A percentile compares a stretch with the other conserved stretches of the same genome.
phyloP scores from a whole-genome alignment of 805 yeast species.

The Citeromyces matritensis region DNA sequence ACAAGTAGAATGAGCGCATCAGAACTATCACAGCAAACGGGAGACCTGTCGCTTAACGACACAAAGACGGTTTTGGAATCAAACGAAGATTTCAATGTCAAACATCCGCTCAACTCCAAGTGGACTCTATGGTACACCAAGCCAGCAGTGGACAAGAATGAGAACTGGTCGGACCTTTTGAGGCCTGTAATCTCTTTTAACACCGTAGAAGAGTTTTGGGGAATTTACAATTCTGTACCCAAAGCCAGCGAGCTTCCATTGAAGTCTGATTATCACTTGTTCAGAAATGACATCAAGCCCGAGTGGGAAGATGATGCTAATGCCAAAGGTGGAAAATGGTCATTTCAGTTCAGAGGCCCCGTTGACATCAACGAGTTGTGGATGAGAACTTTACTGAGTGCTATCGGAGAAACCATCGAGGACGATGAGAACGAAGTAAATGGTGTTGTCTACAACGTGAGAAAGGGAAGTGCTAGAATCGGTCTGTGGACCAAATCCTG shows the following conservation, averaged over 20 bases:
- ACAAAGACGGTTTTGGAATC: slow-evolving; percentile 37
- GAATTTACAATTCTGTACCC: slow-evolving; percentile 87
- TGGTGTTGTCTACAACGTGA: slow-evolving; percentile 84
- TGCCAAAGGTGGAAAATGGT: slow-evolving; percentile 90
- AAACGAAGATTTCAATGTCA: slow-evolving; percentile 52
- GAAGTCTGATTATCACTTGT: slow-evolving; percentile 88
- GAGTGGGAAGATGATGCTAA: slow-evolving; percentile 96
- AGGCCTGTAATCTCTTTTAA: slow-evolving; percentile 86
- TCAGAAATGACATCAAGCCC: slow-evolving; percentile 87
- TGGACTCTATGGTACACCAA: slow-evolving; percentile 98
- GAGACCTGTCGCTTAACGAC: too few relatives aligned
- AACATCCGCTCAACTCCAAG: slow-evolving; percentile 79
- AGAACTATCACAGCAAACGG: too few relatives aligned
- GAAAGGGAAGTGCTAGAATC: slow-evolving; percentile 69
- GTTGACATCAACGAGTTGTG: slow-evolving; percentile 75
- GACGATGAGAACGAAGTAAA: slow-evolving; percentile 75
- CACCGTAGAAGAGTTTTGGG: slow-evolving; percentile 99
- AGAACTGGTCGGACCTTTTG: slow-evolving; percentile 84
- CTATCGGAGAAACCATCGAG: slow-evolving; percentile 91
- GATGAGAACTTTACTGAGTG: slow-evolving; percentile 78
- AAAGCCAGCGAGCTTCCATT: slow-evolving; percentile 81
- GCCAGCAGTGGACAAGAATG: slow-evolving; percentile 66
- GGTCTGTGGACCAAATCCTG: slow-evolving; percentile 90
- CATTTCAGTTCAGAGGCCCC: slow-evolving; percentile 54
- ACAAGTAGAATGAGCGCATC: too few relatives aligned